Evolutionary conservation across 257 asterid genomes (phyloP).

Genomic region (Orobanche coerulescens): DNA sequence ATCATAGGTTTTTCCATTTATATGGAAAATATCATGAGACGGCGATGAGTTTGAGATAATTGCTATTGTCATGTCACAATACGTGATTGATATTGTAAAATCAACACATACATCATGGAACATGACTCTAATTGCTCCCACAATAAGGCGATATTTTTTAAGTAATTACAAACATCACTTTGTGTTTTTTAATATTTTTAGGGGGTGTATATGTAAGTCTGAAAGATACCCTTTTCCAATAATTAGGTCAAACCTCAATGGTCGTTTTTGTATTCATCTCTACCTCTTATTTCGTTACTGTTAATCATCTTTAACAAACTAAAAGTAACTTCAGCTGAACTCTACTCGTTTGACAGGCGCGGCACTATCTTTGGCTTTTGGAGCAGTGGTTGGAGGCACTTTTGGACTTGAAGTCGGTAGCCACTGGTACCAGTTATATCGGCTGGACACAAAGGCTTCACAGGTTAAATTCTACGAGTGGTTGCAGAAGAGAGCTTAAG

Average conservation of each 20-base stretch:
- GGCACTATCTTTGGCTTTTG: constrained; percentile 63
- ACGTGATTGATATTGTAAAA: too few relatives aligned
- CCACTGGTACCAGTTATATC: constrained; percentile 71
- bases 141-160: too few relatives aligned
- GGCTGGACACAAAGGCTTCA: constrained; percentile 62
- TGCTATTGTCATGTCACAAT: too few relatives aligned
- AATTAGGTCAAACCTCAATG: neutral
- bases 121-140: too few relatives aligned
- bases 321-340: neutral
- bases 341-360: constrained; percentile 44
- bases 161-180: too few relatives aligned
- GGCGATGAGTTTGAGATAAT: too few relatives aligned
- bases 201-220: too few relatives aligned
- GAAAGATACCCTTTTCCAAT: neutral
- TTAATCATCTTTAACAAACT: neutral
- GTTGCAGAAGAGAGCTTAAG: constrained; percentile 70
- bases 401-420: constrained; percentile 73
- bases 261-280: neutral
- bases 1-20: too few relatives aligned
- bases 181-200: neutral
- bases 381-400: constrained; percentile 67
- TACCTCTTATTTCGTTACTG: neutral
- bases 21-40: too few relatives aligned
- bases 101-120: too few relatives aligned
- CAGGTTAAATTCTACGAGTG: constrained; percentile 85